Conservation (phyloP, 768 basidiomycete genomes). For the Lactifluus hygrophoroides region DNA sequence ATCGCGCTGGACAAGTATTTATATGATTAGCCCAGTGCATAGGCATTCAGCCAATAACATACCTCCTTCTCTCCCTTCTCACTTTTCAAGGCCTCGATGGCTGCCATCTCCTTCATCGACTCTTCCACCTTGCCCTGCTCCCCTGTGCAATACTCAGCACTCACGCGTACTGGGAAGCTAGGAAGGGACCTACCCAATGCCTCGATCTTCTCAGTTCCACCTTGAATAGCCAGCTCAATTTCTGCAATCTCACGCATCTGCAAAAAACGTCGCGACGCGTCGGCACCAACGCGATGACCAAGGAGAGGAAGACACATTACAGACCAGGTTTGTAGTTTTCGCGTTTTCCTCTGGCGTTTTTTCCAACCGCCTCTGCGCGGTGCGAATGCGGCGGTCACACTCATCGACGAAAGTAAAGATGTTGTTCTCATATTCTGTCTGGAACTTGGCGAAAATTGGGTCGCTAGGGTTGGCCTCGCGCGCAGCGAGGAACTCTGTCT, state of each 20-base stretch:
- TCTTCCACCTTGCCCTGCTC: conserved; percentile 99
- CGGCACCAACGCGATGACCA: neutral
- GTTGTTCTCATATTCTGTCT: conserved; percentile 93
- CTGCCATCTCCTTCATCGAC: conserved; percentile 95
- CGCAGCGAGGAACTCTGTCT: conserved; percentile 80
- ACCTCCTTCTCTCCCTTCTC: conserved; percentile 97
- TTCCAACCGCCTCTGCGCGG: conserved; percentile 90
- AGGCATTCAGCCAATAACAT: conserved; percentile 21
- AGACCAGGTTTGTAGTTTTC: conserved; percentile 90
- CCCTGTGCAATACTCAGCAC: conserved; percentile 37
- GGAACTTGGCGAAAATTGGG: conserved; percentile 79
- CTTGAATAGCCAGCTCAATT: conserved; percentile 97
- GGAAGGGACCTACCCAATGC: conserved; percentile 52
- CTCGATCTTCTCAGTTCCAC: conserved; percentile 98
- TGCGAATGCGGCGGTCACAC: conserved; percentile 91
- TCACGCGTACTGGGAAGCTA: neutral
- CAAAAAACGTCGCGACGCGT: neutral
- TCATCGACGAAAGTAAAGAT: conserved; percentile 97
- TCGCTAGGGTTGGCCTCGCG: conserved; percentile 68
- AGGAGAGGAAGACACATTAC: conserved; percentile 26
- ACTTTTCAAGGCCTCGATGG: conserved; percentile 94
- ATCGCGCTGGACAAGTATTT: conserved; percentile 52
- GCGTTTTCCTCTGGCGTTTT: conserved; percentile 99
- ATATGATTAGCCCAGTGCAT: neutral
- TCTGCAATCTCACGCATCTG: conserved; percentile 99